Evolutionary conservation across 768 basidiomycete species (phyloP), one percentile per base, ranked within the genome.

Genomic region (Plicaturopsis crispa): DNA sequence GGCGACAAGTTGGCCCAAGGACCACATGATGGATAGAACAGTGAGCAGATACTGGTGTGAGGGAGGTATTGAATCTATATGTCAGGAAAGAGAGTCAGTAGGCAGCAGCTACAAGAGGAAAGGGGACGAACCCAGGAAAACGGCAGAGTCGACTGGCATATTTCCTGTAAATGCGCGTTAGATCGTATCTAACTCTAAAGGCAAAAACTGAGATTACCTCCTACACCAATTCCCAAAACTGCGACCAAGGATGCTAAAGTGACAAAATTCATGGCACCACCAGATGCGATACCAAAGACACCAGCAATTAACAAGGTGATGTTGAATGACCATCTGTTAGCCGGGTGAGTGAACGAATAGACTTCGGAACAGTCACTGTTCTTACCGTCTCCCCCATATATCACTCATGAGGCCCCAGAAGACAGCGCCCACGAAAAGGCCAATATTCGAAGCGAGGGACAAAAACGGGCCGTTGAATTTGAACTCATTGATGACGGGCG

Each of bases 41-140:
- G 76, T 78, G 32, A 80, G 53, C 24, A 78, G 60, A 44, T 74
- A 79, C 43, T 80, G 77, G 43, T 78, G 73, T 6, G 66, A 64
- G 17, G 63, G 64, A 4, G 74, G 75, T 4, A 73, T 45, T 26
- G 72, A 67, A 48, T 75, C 78, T 66, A 46, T n/a, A 52, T 42
- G 8, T 26, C 44, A 35, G 49, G 53, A 20, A 16, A 26, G 28
- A 28, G 26, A 28, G 18, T 28, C 4, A 31, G 33, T 34, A 35
- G n/a, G 3, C 4, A 5, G 10, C 6, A 21, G 24, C 14, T 6
- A 45, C 17, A 16, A 24, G 6, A 6, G 32, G 2, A 19, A 16
- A 12, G 7, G 8, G 19, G 20, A 20, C 45, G 18, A 8, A 71
- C 72, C 72, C 35, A 75, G 54, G 45, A 75, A 73, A 16, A 75